Base-by-base conservation (phyloP, 805 yeast genomes). In the Vanderwaltozyma polyspora region DNA sequence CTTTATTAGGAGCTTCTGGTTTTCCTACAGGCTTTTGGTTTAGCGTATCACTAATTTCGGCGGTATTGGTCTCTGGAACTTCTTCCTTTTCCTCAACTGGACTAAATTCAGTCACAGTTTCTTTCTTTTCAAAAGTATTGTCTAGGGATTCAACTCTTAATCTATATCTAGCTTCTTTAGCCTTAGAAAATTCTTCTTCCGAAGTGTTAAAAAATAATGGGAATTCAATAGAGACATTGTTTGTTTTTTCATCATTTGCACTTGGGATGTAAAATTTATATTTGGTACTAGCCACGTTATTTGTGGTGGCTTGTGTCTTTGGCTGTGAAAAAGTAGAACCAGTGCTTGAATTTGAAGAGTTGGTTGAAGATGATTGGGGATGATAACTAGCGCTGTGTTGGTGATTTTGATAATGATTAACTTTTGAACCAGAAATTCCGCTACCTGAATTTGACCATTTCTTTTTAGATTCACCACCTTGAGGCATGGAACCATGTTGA, bases 171-270 rank as follows among this genome's bases (percentile, higher is more conserved):
- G 32, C 41, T 12, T 51, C 41, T 24, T 54, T 57, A 2, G 53
- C 52, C 9, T 50, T 48, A 2, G 55, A 55, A 41, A 50, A 63
- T 11, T 48, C 52, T 13, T 51, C 45, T 30, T 55, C 49, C 6
- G 46, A 48, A 5, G 58, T 45, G 29, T 54, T 57, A 15, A 53
- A 44, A 31, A 42, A 57, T 15, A 57, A 31, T 15, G 62, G 62
- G 19, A 52, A 49, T 13, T 41, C 42, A n/a, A 42, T 31, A 11
- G 26, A 16, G 6, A 25, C 7, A 15, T 21, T 10, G 10, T 24
- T 23, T 4, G 31, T 21, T 8, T n/a, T n/a, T 25, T 25, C 15
- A 41, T 38, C 43, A 25, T 36, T 29, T 21, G 43, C 23, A 29
- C 50, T 51, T 12, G 54, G 43, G 6, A 44, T 37, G 28, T 52